Evolutionary conservation across 202 grass and related monocot genomes (phyloP), one percentile per base, ranked within the genome.

Genomic region (Eragrostis tef): DNA sequence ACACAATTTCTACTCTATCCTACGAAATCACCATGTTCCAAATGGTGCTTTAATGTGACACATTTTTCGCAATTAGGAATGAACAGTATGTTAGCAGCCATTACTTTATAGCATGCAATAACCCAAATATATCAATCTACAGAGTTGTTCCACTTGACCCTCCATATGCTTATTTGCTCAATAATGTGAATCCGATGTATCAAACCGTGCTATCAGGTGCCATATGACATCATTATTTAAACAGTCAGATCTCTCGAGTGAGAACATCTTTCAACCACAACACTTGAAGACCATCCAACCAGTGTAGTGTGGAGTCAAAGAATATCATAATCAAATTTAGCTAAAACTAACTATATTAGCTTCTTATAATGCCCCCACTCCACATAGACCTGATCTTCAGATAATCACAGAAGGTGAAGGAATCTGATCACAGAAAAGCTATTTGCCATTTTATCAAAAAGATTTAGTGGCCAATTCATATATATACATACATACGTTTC

Each of bases 161-260:
- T 78, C 47, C 9, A 27, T 45, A 34, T 51, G 54, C 9, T 31
- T 43, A 79, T 74, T 53, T 82, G 34, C 44, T 62, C 44, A 71
- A 53, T 31, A 85, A 0, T 17, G 16, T 50, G 44, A 8, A 52
- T 12, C 3, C 0, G 16, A 9, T 7, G 0, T 49, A 36, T 50
- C 13, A 15, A 2, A 69, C 29, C 20, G 6, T 43, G 53, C 20
- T 68, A 75, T 69, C 14, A 76, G 39, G 13, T 57, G 14, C 21
- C 54, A 50, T 63, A 75, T 22, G 26, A 22, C n/a, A n/a, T n/a
- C n/a, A n/a, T n/a, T n/a, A n/a, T n/a, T n/a, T n/a, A n/a, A n/a
- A 21, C 24, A 48, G 19, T 59, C 62, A 48, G 46, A 43, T 49
- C 11, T 6, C 9, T 59, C 16, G 9, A 74, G 36, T 29, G 70